phyloP scores from a whole-genome alignment of 148 eudicot genomes.

The Vaccinium myrtillus region DNA sequence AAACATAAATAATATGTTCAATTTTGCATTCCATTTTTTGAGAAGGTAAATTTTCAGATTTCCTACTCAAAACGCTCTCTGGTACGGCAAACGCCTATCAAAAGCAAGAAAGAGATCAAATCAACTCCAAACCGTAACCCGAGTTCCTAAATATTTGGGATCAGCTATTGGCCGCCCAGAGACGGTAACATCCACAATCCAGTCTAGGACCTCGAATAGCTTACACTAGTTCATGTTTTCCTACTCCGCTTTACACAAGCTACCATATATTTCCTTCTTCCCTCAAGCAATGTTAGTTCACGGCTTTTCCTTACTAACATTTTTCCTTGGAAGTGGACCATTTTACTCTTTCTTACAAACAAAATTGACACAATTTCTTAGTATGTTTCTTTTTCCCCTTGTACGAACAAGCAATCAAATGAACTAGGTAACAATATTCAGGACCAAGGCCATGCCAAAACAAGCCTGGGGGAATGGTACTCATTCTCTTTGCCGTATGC shows the following conservation, averaged over 20 bases:
- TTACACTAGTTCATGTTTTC: not conserved
- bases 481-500: not conserved
- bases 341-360: not conserved
- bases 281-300: not conserved
- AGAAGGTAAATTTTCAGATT: constrained; percentile 6
- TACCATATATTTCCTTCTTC: not conserved
- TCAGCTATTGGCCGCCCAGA: not conserved
- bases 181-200: not conserved
- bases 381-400: not conserved
- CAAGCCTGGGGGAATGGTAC: not conserved
- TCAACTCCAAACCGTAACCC: not conserved
- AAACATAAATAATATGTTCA: not conserved
- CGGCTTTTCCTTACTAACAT: not conserved
- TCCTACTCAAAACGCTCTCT: not conserved
- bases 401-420: not conserved
- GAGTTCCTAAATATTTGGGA: not conserved
- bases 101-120: not conserved
- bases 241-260: not conserved
- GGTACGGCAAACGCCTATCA: not conserved
- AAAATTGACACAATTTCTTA: not conserved
- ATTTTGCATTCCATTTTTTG: not conserved
- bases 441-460: not conserved
- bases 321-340: not conserved
- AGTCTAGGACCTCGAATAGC: not conserved
- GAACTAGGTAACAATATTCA: not conserved